A percentile compares a stretch with the other conserved stretches of the same genome.
phyloP scores from a whole-genome alignment of 2,329 filamentous ascomycete species.

The Nakataea oryzae region DNA sequence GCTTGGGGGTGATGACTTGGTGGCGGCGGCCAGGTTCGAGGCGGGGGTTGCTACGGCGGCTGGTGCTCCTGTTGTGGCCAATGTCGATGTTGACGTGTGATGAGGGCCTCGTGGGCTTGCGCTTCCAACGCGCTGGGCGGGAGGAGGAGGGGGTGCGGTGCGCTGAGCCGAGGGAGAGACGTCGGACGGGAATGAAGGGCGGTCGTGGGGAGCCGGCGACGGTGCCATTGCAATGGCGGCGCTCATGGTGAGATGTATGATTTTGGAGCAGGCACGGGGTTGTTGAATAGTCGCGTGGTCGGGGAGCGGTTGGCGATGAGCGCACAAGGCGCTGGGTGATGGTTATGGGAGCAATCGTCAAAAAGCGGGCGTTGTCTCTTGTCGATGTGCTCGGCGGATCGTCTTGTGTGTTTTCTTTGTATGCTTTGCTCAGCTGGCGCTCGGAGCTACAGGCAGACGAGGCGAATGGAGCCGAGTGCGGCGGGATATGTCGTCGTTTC shows the following conservation, averaged over 20 bases:
- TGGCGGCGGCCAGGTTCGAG: constrained; percentile 20
- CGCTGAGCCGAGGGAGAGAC: constrained; percentile 32
- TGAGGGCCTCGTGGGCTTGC: constrained; percentile 36
- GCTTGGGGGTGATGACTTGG: constrained; percentile 48
- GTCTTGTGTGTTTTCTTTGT: neutral
- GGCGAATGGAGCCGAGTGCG: neutral
- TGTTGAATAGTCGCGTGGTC: neutral
- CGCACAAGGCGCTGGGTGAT: neutral
- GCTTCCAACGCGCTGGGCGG: constrained; percentile 36
- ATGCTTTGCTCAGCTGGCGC: neutral
- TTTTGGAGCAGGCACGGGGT: neutral
- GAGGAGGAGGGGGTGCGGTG: constrained; percentile 20
- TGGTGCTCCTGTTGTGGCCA: neutral
- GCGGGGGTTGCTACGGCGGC: neutral
- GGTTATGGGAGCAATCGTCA: neutral
- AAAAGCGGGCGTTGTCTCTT: neutral
- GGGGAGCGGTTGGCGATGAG: neutral
- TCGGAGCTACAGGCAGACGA: neutral
- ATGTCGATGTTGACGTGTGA: neutral
- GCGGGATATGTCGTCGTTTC: neutral
- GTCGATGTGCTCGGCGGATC: neutral
- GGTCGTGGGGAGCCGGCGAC: constrained; percentile 56
- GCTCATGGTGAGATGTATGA: constrained; percentile 41
- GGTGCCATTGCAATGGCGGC: constrained; percentile 59
- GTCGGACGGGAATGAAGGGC: constrained; percentile 36